Evolutionary conservation across 2,329 filamentous ascomycete genomes (phyloP).

Genomic region (Apiospora malaysiana): DNA sequence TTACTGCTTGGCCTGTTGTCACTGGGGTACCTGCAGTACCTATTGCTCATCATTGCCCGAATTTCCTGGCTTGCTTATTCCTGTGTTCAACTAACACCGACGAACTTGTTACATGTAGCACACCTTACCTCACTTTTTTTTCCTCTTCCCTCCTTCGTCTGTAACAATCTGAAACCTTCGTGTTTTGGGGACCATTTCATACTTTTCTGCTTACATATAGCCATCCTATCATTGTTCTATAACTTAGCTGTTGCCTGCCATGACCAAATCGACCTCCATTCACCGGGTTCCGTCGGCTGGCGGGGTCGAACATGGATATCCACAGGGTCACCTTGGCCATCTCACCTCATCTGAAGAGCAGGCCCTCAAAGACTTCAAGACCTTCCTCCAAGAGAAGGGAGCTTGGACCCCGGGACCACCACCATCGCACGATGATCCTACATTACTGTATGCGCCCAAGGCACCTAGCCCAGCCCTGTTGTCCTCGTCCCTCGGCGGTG

Average conservation of each 20-base stretch:
- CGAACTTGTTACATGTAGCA: neutral
- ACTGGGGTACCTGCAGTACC: constrained; percentile 13
- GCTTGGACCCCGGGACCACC: constrained; percentile 64
- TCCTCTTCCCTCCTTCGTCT: neutral
- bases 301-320: constrained; percentile 58
- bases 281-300: constrained; percentile 41
- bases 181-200: neutral
- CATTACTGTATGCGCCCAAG: constrained; percentile 64
- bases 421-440: constrained; percentile 74
- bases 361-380: constrained; percentile 75
- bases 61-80: constrained; percentile 2
- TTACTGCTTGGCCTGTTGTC: neutral
- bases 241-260: constrained; percentile 22
- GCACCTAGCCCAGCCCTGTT: constrained; percentile 36
- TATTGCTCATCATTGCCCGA: neutral
- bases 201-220: neutral
- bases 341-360: constrained; percentile 71
- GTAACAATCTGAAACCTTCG: neutral
- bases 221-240: neutral
- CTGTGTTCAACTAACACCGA: neutral
- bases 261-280: constrained; percentile 32
- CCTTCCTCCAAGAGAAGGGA: constrained; percentile 66
- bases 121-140: neutral
- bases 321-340: constrained; percentile 80
- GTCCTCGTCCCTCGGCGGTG: neutral